Evolutionary conservation across 176 grass and related monocot species (phyloP), one percentile per base, ranked within the genome.

Genomic region (Bromus sterilis): DNA sequence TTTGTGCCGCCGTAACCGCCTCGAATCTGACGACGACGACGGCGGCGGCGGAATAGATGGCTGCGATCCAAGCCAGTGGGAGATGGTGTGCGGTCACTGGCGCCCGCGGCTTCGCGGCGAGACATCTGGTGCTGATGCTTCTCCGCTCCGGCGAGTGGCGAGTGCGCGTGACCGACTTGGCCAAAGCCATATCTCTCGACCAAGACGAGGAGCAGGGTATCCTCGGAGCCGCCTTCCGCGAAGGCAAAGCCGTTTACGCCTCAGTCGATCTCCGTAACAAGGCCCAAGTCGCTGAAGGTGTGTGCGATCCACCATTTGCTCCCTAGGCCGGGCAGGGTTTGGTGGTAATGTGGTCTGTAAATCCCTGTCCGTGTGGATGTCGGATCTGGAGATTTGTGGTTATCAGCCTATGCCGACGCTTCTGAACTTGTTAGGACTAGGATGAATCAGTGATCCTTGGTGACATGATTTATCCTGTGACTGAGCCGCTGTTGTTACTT

Each of bases 21-120:
- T 85, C 70, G 40, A 81, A 76, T 81, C 55, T 58, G 35, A 21
- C 85, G 79, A 13, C 80, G 80, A 21, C 79, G 86, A 15, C 36
- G 62, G 0, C 62, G 72, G 1, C 63, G 79, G 39, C 12, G 5
- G 46, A 32, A 31, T 70, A 84, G 35, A 85, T 85, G 83, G 83
- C 56, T 49, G 61, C 63, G 30, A 64, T 69, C 2, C 34, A 41
- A 9, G 75, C 34, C 31, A 72, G 78, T 1, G 71, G 77, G 56
- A 84, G 89, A 59, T 95, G 88, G 91, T 95, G 96, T 64, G 93
- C 90, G 61, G 96, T 99, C 25, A 99, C 96, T 2, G 87, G 96
- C 15, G 96, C 93, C 34, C 85, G 96, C 56, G 96, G 93, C 44
- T 99, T 99, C 64, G 91, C 93, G 40, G 96, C 96, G 71, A 86